phyloP scores from a whole-genome alignment of 2,329 filamentous ascomycete species.

The Erysiphe neolycopersici region DNA sequence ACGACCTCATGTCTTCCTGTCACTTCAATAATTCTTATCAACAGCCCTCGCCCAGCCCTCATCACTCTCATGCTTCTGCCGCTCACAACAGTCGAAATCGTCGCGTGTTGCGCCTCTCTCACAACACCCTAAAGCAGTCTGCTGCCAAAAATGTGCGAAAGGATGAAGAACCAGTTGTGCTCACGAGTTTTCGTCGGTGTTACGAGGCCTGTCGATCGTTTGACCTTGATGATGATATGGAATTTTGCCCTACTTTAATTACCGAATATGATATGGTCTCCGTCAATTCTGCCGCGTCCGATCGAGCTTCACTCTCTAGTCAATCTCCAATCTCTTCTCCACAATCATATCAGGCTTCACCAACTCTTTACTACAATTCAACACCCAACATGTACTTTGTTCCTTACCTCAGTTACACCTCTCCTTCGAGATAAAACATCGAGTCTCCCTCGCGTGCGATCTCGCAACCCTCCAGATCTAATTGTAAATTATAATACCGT shows the following conservation, averaged over 20 bases:
- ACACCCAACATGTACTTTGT: constrained; percentile 39
- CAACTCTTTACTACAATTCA: constrained; percentile 48
- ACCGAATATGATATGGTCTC: constrained; percentile 66
- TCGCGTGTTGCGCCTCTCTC: constrained; percentile 55
- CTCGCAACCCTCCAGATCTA: too few relatives aligned
- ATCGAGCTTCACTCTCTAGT: constrained; percentile 83
- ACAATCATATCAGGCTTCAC: constrained; percentile 51
- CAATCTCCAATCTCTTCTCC: constrained; percentile 83
- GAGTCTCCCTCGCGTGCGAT: neutral
- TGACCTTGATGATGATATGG: constrained; percentile 82
- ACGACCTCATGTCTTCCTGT: constrained; percentile 22
- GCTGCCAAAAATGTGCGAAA: constrained; percentile 54
- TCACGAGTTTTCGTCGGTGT: constrained; percentile 56
- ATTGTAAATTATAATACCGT: too few relatives aligned
- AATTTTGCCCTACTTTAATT: constrained; percentile 80
- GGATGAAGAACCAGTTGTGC: constrained; percentile 60
- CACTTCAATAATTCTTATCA: constrained; percentile 29
- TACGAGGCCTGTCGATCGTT: constrained; percentile 86
- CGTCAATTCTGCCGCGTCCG: constrained; percentile 68
- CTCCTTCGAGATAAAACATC: constrained; percentile 15
- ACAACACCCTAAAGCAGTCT: constrained; percentile 56
- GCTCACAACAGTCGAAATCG: constrained; percentile 65
- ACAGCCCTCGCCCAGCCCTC: constrained; percentile 26
- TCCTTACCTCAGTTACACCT: constrained; percentile 17
- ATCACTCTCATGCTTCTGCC: constrained; percentile 21